Evolutionary conservation across 306 rosid species (phyloP), one percentile per base, ranked within the genome.

Genomic region (Senna siamea): DNA sequence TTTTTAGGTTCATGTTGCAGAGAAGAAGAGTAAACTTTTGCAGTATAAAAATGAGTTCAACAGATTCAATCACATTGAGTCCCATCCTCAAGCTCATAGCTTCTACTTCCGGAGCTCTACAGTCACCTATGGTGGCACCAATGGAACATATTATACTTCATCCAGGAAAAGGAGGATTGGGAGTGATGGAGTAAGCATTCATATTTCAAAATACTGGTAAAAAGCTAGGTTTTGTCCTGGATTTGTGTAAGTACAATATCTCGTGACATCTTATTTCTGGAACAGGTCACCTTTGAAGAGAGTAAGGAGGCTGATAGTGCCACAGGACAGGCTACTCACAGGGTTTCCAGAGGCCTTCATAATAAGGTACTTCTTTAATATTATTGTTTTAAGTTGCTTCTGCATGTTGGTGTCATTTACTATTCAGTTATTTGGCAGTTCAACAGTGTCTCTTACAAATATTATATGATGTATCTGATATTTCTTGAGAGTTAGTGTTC

Each of bases 271-370:
- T 73, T 82, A 61, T 0, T 34, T 71, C 75, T 76, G 48, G 56
- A 58, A 59, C 69, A 93, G 97, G 63, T 90, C 62, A 83, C 91
- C 32, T 71, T 88, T 73, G 98, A 90, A 80, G 97, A 93, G 85
- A 80, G 72, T 62, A 93, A 89, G 82, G 98, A 93, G 73, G 98
- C 97, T 8, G 95, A 88, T 85, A 76, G 85, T 73, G 75, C 88
- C 47, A 84, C 82, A 22, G 48, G 90, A 66, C 73, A 84, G 83
- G 97, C 98, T 34, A 75, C 82, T 18, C 97, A 93, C 77, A 53
- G 14, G 71, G 38, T 93, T 72, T 81, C 91, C 26, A 84, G 86
- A 80, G 97, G 90, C 57, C 76, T 93, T 78, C 87, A 78, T 62
- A 71, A 72, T 68, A 88, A 90, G 95, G 98, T 87, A 83, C 61